phyloP scores from a whole-genome alignment of 1,284 basidiomycete genomes.

The Apiotrichum laibachii region DNA sequence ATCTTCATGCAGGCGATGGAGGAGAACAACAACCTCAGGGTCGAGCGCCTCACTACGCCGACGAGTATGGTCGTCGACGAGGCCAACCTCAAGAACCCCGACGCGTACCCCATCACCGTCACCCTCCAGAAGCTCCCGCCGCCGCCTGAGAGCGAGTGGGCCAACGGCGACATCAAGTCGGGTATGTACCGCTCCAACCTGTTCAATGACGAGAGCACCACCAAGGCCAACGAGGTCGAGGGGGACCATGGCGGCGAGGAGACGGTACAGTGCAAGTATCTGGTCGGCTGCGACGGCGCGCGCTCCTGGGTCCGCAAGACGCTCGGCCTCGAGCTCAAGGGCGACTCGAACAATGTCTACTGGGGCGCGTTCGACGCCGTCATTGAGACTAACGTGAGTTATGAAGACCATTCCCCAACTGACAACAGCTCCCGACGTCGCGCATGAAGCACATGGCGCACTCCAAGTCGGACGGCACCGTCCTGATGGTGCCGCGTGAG shows the following conservation, averaged over 20 bases:
- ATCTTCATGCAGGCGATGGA: conserved; percentile 39
- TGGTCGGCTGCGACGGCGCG: conserved; percentile 34
- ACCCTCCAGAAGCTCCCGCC: conserved; percentile 27
- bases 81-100: conserved; percentile 19
- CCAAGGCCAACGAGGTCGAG: conserved; percentile 44
- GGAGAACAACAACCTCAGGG: conserved; percentile 28
- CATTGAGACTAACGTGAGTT: conserved; percentile 19
- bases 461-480: conserved; percentile 32
- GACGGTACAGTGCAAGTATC: conserved; percentile 30
- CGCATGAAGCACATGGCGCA: conserved; percentile 43
- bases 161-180: conserved; percentile 22
- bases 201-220: conserved; percentile 26
- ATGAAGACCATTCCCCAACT: background rate
- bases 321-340: conserved; percentile 40
- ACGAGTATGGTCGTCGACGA: conserved; percentile 20
- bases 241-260: conserved; percentile 41
- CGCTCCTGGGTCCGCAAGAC: conserved; percentile 28
- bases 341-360: conserved; percentile 46
- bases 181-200: conserved; percentile 40
- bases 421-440: conserved; percentile 19
- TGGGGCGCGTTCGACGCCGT: conserved; percentile 44
- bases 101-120: conserved; percentile 33
- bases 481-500: conserved; percentile 44
- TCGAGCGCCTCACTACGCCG: conserved; percentile 31
- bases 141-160: conserved; percentile 17